Conservation (phyloP, 129 eudicot species). For the Gnaphalium uliginosum region DNA sequence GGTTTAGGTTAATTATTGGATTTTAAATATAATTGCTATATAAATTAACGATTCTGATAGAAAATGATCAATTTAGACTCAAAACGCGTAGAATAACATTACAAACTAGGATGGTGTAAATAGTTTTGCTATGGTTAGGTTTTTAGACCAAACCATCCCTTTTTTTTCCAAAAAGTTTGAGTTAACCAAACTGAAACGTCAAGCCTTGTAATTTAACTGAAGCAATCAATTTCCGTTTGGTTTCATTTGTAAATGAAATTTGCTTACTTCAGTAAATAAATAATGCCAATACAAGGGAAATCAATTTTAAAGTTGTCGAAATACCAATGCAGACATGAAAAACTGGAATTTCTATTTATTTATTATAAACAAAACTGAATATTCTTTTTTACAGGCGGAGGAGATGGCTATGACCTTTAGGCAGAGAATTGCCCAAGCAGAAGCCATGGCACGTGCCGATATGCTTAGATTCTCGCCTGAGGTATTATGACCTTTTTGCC, state of each 20-base stretch:
- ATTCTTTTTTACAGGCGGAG: constrained; percentile 58
- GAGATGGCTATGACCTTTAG: constrained; percentile 97
- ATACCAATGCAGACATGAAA: background rate
- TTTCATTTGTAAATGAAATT: background rate
- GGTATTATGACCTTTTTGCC: constrained; percentile 34
- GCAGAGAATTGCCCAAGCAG: constrained; percentile 98
- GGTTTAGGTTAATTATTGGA: background rate
- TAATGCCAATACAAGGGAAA: no score
- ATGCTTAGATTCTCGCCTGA: constrained; percentile 97
- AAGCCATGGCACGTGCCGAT: constrained; percentile 99
- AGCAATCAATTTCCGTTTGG: background rate
- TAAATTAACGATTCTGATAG: background rate
- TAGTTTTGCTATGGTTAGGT: background rate
- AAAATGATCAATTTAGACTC: background rate
- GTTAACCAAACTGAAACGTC: no score
- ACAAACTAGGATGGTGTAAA: background rate
- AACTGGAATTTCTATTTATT: no score
- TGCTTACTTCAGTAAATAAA: background rate
- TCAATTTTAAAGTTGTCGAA: background rate
- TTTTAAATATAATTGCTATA: background rate
- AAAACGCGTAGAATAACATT: background rate
- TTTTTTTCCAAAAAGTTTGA: no score
- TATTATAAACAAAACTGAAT: background rate
- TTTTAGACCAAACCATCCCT: background rate
- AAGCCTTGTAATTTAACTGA: background rate